These are phyloP conservation scores for Coemansia sp. DNA, from an alignment of 192 early-diverging fungal species.

Conservation along the genomic window DNA sequence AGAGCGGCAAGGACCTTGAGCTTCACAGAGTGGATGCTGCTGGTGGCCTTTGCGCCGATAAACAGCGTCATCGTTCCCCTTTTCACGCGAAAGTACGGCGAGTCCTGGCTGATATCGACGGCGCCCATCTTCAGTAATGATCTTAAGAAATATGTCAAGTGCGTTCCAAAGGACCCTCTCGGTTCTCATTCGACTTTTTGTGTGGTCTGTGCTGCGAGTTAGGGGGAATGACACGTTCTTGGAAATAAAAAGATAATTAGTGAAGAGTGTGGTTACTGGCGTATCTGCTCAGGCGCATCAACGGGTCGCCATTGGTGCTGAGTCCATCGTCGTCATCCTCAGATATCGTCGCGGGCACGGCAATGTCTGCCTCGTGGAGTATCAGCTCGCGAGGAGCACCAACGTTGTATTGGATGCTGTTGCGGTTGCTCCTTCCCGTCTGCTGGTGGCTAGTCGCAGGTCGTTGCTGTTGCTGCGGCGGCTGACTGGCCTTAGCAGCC, in stretches of 20 bases:
- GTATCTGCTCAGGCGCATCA: constrained; percentile 38
- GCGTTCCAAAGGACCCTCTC: too few species aligned
- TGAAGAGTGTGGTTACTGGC: constrained; percentile 26
- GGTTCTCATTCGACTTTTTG: neutral
- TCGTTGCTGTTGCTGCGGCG: constrained; percentile 13
- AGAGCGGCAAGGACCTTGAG: constrained; percentile 21
- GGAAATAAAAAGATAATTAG: neutral
- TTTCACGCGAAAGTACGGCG: constrained; percentile 45
- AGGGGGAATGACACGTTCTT: neutral
- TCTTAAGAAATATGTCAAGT: neutral
- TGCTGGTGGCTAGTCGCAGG: constrained; percentile 5
- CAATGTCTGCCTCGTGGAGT: constrained; percentile 42
- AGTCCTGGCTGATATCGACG: constrained; percentile 15
- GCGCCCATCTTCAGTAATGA: constrained; percentile 10
- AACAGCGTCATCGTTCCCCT: constrained; percentile 41
- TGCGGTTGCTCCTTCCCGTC: constrained; percentile 43
- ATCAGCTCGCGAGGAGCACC: constrained; percentile 53
- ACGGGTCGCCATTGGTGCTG: constrained; percentile 24
- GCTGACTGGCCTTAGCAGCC: constrained; percentile 13
- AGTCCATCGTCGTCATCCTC: constrained; percentile 40
- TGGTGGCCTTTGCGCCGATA: constrained; percentile 13
- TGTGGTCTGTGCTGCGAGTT: neutral
- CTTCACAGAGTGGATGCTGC: constrained; percentile 18
- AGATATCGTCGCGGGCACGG: constrained; percentile 31
- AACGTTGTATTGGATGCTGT: constrained; percentile 53